phyloP scores from a whole-genome alignment of 768 basidiomycete species.

The Terana coerulea region DNA sequence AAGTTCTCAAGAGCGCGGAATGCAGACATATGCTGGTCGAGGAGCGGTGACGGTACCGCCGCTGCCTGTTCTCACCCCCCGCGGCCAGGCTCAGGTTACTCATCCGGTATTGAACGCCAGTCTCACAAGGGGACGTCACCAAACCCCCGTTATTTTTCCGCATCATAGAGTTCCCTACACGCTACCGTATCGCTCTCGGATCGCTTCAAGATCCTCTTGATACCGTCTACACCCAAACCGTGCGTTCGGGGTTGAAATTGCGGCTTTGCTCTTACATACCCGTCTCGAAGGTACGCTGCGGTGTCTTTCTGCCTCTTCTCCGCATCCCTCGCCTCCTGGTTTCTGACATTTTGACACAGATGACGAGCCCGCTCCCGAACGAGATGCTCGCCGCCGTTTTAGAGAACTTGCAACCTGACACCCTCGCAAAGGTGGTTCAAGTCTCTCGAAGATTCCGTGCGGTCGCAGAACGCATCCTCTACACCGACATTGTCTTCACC shows the following conservation, averaged over 20 bases:
- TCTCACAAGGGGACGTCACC: slow-evolving; percentile 13
- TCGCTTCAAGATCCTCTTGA: slow-evolving; percentile 12
- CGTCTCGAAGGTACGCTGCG: background rate
- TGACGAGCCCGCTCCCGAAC: slow-evolving; percentile 40
- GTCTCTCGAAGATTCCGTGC: slow-evolving; percentile 41
- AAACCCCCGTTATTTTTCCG: slow-evolving; percentile 19
- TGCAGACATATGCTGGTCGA: background rate
- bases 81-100: background rate
- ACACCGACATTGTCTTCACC: slow-evolving; percentile 45
- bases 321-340: slow-evolving; percentile 4
- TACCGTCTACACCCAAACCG: slow-evolving; percentile 1
- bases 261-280: background rate
- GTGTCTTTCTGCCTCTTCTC: background rate
- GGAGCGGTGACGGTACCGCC: slow-evolving; percentile 5
- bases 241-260: background rate
- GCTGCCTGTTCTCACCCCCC: slow-evolving; percentile 10
- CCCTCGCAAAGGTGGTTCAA: slow-evolving; percentile 38
- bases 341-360: background rate
- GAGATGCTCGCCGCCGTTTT: slow-evolving; percentile 53
- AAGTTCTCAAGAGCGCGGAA: slow-evolving; percentile 15
- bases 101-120: slow-evolving; percentile 1
- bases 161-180: slow-evolving; percentile 5
- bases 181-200: slow-evolving; percentile 14
- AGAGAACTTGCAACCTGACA: slow-evolving; percentile 23
- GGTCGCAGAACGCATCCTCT: slow-evolving; percentile 58